Evolutionary conservation across 2,329 filamentous ascomycete species (phyloP).

Genomic region (Blastomyces silverae): DNA sequence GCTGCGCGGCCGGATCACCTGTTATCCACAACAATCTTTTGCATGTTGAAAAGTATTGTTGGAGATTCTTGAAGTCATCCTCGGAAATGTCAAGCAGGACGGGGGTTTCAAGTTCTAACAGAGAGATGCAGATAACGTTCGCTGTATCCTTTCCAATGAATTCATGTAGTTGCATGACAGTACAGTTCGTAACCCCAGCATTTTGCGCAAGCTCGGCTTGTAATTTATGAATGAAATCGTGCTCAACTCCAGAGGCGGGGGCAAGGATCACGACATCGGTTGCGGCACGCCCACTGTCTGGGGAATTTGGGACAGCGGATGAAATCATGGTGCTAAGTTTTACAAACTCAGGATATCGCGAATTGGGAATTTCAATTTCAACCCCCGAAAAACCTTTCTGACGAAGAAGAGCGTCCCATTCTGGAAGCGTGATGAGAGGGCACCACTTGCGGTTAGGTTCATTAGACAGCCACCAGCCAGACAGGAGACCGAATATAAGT

Average conservation of each 20-base stretch:
- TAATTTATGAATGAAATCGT: conserved; percentile 14
- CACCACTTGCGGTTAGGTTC: conserved; percentile 18
- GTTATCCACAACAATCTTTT: conserved; percentile 34
- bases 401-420: conserved; percentile 18
- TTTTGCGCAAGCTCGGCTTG: conserved; percentile 12
- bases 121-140: conserved; percentile 23
- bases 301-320: conserved; percentile 15
- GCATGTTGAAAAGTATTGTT: conserved; percentile 26
- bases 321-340: conserved; percentile 22
- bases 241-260: not conserved
- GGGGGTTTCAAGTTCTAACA: conserved; percentile 22
- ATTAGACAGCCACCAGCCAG: conserved; percentile 27
- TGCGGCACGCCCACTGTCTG: not conserved
- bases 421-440: conserved; percentile 14
- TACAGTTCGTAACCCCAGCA: conserved; percentile 16
- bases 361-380: conserved; percentile 18
- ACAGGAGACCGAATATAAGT: conserved; percentile 22
- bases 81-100: conserved; percentile 23
- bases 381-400: conserved; percentile 18
- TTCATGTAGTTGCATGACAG: conserved; percentile 22
- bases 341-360: conserved; percentile 18
- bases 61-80: conserved; percentile 25
- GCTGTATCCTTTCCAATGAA: conserved; percentile 20
- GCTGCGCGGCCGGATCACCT: conserved; percentile 25
- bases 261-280: conserved; percentile 13